A percentile compares a stretch with the other conserved stretches of the same genome.
phyloP scores from a whole-genome alignment of 352 stramenopile genomes.

The Pythium vanterpoolii region DNA sequence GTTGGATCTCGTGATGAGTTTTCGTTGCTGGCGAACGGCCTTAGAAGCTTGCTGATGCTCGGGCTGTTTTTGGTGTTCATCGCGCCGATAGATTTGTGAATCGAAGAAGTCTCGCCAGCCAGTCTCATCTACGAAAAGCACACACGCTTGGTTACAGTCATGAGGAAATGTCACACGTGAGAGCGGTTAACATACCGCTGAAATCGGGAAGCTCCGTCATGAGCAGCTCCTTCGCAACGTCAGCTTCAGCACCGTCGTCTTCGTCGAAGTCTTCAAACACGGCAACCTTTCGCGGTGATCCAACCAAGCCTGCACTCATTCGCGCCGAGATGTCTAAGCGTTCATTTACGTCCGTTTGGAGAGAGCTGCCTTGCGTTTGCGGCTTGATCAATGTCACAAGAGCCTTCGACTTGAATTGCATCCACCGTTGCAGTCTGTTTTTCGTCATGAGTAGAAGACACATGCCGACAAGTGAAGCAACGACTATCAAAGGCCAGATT shows the following conservation, averaged over 20 bases:
- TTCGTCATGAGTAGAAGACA: neutral
- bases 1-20: neutral
- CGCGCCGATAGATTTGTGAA: slow-evolving; percentile 40
- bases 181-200: slow-evolving; percentile 24
- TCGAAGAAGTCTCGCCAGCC: slow-evolving; percentile 53
- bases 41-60: slow-evolving; percentile 9
- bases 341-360: neutral
- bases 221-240: slow-evolving; percentile 26
- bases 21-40: neutral
- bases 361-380: neutral
- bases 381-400: neutral
- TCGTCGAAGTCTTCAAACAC: neutral
- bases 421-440: neutral
- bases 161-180: neutral
- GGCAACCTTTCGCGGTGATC: neutral
- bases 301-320: neutral
- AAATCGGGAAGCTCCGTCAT: slow-evolving; percentile 36
- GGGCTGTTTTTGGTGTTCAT: slow-evolving; percentile 12
- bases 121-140: slow-evolving; percentile 30
- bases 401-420: neutral
- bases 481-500: neutral
- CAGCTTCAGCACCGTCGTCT: neutral
- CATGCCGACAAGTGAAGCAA: neutral
- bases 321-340: too few species aligned
- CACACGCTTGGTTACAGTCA: neutral